Evolutionary conservation across 1,139 yeast genomes (phyloP), one percentile per base, ranked within the genome.

Genomic region (Suhomyces coccinellae): DNA sequence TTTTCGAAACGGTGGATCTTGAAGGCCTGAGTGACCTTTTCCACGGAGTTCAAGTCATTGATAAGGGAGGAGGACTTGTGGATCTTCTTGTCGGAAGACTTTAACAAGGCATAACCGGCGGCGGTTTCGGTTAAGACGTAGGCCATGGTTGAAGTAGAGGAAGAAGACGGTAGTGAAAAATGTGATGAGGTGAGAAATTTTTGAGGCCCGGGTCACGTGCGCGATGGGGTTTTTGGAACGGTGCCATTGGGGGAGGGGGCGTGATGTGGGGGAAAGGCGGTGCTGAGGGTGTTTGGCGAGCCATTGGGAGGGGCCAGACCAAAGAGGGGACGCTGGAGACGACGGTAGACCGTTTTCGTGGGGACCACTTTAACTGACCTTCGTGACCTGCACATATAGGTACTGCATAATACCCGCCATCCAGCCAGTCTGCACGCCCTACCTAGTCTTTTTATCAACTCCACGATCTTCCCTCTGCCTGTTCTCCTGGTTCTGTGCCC

Each of bases 121-220:
- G 98, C 88, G 54, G 98, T 93, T 78, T 93, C 99, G 52, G 98
- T 87, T 68, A 93, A 83, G 63, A 93, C 93, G 80, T 82, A 90
- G 58, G 98, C 89, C 97, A 90, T 90, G 48, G 44, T 53, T 40
- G 14, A 27, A 29, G 34, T 29, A 29, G 40, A 31, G 28, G 43
- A 32, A 26, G 43, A 24, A 30, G 22, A 20, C 31, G 43, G 27
- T 24, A 35, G 43, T 47, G 54, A 49, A 53, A 55, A 53, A 52
- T 48, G 52, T 55, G 61, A 57, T 58, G 62, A 59, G 62, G 53
- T 49, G 47, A 50, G 56, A 57, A 56, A 53, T 48, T 52, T 54
- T 54, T 46, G 50, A 32, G 34, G 16, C n/a, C 7, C 3, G 33
- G 33, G 35, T 38, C 39, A 36, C 39, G 33, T 36, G 39, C 26